Evolutionary conservation across 495 filamentous ascomycete species (phyloP).

Genomic region (Lepidopterella palustris): DNA sequence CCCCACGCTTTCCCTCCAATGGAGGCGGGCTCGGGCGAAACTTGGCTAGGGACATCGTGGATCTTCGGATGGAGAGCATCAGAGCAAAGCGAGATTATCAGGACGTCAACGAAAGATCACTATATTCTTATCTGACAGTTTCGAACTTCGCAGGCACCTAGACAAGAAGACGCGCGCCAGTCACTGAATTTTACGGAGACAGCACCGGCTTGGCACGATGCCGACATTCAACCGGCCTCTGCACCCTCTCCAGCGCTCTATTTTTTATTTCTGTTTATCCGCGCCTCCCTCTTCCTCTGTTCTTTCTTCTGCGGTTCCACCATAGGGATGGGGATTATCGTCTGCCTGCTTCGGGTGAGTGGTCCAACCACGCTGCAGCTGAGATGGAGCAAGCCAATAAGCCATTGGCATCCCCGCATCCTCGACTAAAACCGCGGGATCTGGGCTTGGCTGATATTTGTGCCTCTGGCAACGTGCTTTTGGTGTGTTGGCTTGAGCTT

Average conservation of each 20-base stretch:
- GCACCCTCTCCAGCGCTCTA: neutral
- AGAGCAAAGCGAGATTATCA: slow-evolving; percentile 4
- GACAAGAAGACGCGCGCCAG: too few relatives aligned
- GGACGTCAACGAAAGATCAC: neutral
- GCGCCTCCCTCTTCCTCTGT: neutral
- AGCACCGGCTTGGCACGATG: neutral
- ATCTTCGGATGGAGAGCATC: neutral
- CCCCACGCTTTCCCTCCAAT: slow-evolving; percentile 14
- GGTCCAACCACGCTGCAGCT: neutral
- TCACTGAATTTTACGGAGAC: too few relatives aligned
- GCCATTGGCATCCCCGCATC: slow-evolving; percentile 1
- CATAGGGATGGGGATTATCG: neutral
- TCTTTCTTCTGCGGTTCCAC: neutral
- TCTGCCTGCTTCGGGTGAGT: neutral
- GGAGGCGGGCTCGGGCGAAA: neutral
- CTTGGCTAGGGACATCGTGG: neutral
- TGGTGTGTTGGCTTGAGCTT: slow-evolving; percentile 1
- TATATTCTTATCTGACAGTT: slow-evolving; percentile 22
- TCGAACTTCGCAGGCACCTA: slow-evolving; percentile 1
- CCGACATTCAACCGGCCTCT: too few relatives aligned
- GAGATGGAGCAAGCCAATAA: neutral
- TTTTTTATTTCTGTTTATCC: neutral
- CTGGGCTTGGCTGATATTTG: neutral
- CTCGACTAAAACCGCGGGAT: neutral
- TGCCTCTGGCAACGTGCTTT: neutral